Evolutionary conservation across 2,329 filamentous ascomycete species (phyloP).

Genomic region (Plenodomus biglobosus): DNA sequence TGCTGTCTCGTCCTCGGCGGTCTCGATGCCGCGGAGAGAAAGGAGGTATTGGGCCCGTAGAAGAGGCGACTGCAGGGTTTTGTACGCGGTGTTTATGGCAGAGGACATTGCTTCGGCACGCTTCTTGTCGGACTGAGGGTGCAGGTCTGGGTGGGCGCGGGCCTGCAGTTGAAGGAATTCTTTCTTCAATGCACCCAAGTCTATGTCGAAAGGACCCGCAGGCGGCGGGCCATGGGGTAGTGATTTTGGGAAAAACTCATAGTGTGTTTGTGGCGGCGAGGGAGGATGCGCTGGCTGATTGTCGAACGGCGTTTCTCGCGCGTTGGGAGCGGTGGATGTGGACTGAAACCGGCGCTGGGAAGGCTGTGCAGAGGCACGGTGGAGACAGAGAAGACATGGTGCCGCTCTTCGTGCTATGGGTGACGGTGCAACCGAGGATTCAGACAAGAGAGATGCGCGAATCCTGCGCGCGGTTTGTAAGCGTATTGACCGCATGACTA

Average conservation of each 20-base stretch:
- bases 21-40: constrained; percentile 69
- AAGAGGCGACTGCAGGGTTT: constrained; percentile 76
- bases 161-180: constrained; percentile 88
- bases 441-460: constrained; percentile 23
- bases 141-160: constrained; percentile 71
- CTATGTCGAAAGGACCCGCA: constrained; percentile 70
- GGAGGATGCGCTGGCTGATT: constrained; percentile 8
- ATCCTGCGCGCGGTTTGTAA: constrained; percentile 26
- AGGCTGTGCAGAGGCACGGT: constrained; percentile 11
- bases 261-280: constrained; percentile 60
- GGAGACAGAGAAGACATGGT: constrained; percentile 31
- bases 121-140: constrained; percentile 52
- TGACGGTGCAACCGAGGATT: constrained; percentile 13
- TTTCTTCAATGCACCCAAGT: constrained; percentile 68
- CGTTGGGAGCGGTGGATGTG: constrained; percentile 13
- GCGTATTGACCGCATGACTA: constrained; percentile 25
- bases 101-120: constrained; percentile 77
- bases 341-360: constrained; percentile 28
- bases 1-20: constrained; percentile 75
- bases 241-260: constrained; percentile 83
- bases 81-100: constrained; percentile 88
- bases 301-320: constrained; percentile 19
- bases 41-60: constrained; percentile 87
- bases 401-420: constrained; percentile 19
- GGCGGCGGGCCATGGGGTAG: constrained; percentile 79